A percentile compares a stretch with the other conserved stretches of the same genome.
phyloP scores from a whole-genome alignment of 1,284 basidiomycete species.

The Leccinum solheimii region DNA sequence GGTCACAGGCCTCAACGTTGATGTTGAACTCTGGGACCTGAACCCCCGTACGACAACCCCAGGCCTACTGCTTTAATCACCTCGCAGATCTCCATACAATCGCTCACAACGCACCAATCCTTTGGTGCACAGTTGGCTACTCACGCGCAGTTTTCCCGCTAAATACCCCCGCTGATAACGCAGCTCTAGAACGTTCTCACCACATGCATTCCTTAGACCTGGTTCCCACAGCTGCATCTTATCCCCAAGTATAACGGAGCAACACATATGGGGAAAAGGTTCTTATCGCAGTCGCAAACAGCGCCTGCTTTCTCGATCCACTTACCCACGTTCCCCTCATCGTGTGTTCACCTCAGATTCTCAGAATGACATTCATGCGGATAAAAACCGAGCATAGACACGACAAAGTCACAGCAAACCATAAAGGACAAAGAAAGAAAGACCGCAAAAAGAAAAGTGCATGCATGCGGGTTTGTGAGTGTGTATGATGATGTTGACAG shows the following conservation, averaged over 20 bases:
- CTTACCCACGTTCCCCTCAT: background rate
- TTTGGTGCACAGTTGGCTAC: background rate
- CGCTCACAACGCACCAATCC: background rate
- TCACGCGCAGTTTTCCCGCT: background rate
- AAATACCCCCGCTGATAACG: background rate
- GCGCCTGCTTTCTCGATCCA: background rate
- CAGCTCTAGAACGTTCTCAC: background rate
- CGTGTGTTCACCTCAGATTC: background rate
- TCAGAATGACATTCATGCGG: slow-evolving; percentile 1
- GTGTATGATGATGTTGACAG: background rate
- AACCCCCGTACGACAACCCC: background rate
- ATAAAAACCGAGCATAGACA: background rate
- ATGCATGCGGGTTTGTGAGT: slow-evolving; percentile 15
- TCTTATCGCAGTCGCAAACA: background rate
- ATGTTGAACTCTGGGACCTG: background rate
- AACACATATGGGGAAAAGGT: background rate
- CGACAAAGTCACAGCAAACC: slow-evolving; percentile 1
- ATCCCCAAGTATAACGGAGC: background rate
- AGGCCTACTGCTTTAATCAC: background rate
- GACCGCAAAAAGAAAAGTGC: slow-evolving; percentile 13
- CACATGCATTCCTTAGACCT: background rate
- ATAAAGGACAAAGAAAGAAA: background rate
- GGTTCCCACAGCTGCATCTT: background rate
- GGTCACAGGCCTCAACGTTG: background rate
- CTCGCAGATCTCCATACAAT: background rate